These are phyloP conservation scores for Lachancea meyersii DNA, from an alignment of 805 yeast genomes.

Conservation along the genomic window DNA sequence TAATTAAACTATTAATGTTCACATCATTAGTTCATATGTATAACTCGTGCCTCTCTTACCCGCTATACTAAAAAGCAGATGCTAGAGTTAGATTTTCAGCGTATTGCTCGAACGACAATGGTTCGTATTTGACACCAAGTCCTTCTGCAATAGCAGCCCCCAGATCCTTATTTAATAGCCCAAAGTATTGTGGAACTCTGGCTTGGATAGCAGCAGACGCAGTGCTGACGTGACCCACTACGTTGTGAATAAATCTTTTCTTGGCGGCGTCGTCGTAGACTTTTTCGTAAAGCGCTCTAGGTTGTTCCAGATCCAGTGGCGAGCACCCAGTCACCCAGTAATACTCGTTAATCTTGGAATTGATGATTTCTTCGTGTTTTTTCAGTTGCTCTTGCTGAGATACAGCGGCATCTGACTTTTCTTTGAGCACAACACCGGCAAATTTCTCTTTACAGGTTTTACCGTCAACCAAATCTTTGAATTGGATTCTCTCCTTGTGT, in stretches of 20 bases:
- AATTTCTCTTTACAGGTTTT: slow-evolving; percentile 24
- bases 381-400: slow-evolving; percentile 27
- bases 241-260: slow-evolving; percentile 33
- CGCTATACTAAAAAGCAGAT: slow-evolving; percentile 10
- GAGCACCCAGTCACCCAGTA: slow-evolving; percentile 37
- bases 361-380: slow-evolving; percentile 35
- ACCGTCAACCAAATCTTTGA: slow-evolving; percentile 13
- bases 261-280: slow-evolving; percentile 34
- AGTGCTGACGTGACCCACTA: slow-evolving; percentile 37
- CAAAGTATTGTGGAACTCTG: slow-evolving; percentile 39
- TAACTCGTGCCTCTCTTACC: no score
- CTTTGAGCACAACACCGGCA: slow-evolving; percentile 31
- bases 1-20: neutral
- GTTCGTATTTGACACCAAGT: slow-evolving; percentile 35
- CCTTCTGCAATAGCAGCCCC: slow-evolving; percentile 39
- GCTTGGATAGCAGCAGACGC: slow-evolving; percentile 30
- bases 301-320: slow-evolving; percentile 43
- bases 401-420: slow-evolving; percentile 23
- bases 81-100: slow-evolving; percentile 25
- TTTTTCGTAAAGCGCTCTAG: slow-evolving; percentile 38
- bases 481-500: slow-evolving; percentile 23
- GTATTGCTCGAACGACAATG: slow-evolving; percentile 34
- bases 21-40: no score
- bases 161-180: slow-evolving; percentile 37
- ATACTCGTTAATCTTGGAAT: slow-evolving; percentile 34